A percentile compares a stretch with the other conserved stretches of the same genome.
These are phyloP conservation scores for Fusarium miscanthi DNA, from an alignment of 2,329 filamentous ascomycete species.

Conservation along the genomic window DNA sequence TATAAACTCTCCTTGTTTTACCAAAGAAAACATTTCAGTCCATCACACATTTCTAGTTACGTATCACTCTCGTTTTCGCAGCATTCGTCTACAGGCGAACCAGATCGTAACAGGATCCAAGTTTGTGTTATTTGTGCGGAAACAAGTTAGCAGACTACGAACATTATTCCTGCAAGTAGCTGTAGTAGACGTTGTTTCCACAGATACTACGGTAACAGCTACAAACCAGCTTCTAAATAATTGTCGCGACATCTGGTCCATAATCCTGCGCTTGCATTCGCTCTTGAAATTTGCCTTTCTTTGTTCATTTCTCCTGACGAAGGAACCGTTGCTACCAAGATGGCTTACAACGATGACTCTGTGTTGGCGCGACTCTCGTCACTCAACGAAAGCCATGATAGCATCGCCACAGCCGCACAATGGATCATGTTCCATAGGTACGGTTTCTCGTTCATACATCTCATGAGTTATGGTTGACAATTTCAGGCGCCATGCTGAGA, in stretches of 20 bases:
- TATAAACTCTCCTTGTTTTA: conserved; percentile 42
- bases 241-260: conserved; percentile 18
- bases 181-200: conserved; percentile 45
- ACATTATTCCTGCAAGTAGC: conserved; percentile 42
- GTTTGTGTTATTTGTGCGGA: conserved; percentile 19
- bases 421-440: conserved; percentile 99
- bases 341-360: conserved; percentile 97
- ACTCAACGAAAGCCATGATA: conserved; percentile 96
- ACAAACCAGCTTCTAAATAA: conserved; percentile 39
- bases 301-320: not conserved
- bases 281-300: not conserved
- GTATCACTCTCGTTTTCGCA: conserved; percentile 30
- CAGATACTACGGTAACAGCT: conserved; percentile 44
- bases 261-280: conserved; percentile 2
- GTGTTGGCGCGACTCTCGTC: conserved; percentile 94
- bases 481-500: conserved; percentile 85
- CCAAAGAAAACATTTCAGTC: conserved; percentile 34
- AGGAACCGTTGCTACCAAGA: conserved; percentile 51
- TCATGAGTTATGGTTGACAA: not conserved
- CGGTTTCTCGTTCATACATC: conserved; percentile 8
- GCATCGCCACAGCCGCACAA: conserved; percentile 94
- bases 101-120: conserved; percentile 8
- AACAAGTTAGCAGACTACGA: conserved; percentile 31
- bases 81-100: conserved; percentile 25
- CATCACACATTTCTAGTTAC: conserved; percentile 32